These are phyloP conservation scores for Linderniella brevidens DNA, from an alignment of 257 asterid genomes.

Conservation along the genomic window DNA sequence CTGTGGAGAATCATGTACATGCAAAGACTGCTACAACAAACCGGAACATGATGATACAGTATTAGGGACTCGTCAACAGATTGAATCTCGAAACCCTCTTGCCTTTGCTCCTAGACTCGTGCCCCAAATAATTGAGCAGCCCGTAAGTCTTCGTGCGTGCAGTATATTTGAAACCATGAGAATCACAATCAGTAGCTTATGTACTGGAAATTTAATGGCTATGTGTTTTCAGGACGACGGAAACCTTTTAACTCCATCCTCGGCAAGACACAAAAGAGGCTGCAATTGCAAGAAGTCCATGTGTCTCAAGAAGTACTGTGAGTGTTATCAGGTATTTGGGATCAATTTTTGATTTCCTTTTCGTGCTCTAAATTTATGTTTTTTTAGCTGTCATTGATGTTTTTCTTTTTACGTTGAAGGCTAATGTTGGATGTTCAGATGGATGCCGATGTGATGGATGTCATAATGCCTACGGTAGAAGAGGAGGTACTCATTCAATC, in stretches of 20 bases:
- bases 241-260: slow-evolving; percentile 28
- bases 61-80: slow-evolving; percentile 32
- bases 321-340: slow-evolving; percentile 87
- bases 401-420: slow-evolving; percentile 21
- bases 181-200: slow-evolving; percentile 5
- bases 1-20: slow-evolving; percentile 58
- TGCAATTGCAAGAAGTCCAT: slow-evolving; percentile 86
- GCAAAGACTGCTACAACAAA: slow-evolving; percentile 61
- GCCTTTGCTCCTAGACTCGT: slow-evolving; percentile 64
- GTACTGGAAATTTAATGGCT: slow-evolving; percentile 3
- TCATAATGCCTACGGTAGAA: slow-evolving; percentile 43
- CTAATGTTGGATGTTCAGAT: slow-evolving; percentile 70
- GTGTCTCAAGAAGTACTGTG: slow-evolving; percentile 73
- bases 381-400: too few relatives aligned
- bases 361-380: too few relatives aligned
- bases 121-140: slow-evolving; percentile 19
- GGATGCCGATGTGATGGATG: slow-evolving; percentile 90
- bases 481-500: too few relatives aligned
- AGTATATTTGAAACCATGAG: slow-evolving; percentile 25
- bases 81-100: slow-evolving; percentile 53
- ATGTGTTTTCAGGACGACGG: slow-evolving; percentile 32
- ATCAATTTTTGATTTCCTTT: too few relatives aligned
- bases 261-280: slow-evolving; percentile 72
- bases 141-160: slow-evolving; percentile 19
- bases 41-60: slow-evolving; percentile 51